Percentiles rank a stretch among this genome's conserved stretches.
phyloP scores from a whole-genome alignment of 1,284 basidiomycete genomes.

The Violaceomyces palustris region DNA sequence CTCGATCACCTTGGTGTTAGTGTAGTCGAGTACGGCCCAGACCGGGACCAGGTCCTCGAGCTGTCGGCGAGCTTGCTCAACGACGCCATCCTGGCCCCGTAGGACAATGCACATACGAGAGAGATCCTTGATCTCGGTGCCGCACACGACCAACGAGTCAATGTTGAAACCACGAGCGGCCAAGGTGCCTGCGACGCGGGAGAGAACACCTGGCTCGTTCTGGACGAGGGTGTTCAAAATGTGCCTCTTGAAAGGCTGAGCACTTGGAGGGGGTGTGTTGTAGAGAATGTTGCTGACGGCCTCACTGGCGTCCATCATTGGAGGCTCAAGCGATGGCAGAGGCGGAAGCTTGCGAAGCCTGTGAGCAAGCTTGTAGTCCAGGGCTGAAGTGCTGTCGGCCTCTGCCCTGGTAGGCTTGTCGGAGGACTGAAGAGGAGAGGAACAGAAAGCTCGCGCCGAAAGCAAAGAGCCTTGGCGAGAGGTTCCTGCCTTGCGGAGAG shows the following conservation, averaged over 20 bases:
- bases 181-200: constrained; percentile 92
- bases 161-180: constrained; percentile 97
- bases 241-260: constrained; percentile 95
- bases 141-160: constrained; percentile 96
- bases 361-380: constrained; percentile 83
- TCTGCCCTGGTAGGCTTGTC: constrained; percentile 1
- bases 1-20: constrained; percentile 62
- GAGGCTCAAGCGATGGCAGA: constrained; percentile 48
- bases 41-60: constrained; percentile 51
- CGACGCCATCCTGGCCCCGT: constrained; percentile 91
- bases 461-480: no score
- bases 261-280: constrained; percentile 86
- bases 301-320: constrained; percentile 46
- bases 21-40: constrained; percentile 53
- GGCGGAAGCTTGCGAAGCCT: constrained; percentile 50
- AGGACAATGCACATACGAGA: constrained; percentile 98
- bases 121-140: constrained; percentile 93
- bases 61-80: constrained; percentile 70
- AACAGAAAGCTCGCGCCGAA: no score
- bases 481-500: no score
- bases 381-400: constrained; percentile 65
- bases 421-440: no score
- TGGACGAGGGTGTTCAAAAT: constrained; percentile 97
- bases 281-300: constrained; percentile 54
- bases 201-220: constrained; percentile 97